These are phyloP conservation scores for Epichloe hybrida DNA, from an alignment of 2,329 filamentous ascomycete genomes.

Conservation along the genomic window DNA sequence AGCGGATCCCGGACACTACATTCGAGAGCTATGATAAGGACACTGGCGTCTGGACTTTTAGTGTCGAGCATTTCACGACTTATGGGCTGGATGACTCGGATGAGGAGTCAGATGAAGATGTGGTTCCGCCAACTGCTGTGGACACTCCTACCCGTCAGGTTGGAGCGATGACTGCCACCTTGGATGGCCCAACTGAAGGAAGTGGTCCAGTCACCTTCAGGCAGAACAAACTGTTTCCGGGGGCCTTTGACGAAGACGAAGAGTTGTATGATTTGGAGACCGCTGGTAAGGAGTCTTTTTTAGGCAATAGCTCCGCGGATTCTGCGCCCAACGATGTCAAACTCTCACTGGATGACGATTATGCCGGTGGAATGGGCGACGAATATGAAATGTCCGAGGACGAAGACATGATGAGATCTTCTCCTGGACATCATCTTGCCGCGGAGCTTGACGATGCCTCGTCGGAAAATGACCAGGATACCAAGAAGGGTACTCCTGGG, in stretches of 20 bases:
- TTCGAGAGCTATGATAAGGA: constrained; percentile 70
- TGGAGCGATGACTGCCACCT: constrained; percentile 14
- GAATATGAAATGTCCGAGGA: constrained; percentile 64
- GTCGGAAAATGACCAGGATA: constrained; percentile 37
- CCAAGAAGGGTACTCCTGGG: constrained; percentile 37
- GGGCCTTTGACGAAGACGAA: constrained; percentile 55
- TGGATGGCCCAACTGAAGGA: constrained; percentile 21
- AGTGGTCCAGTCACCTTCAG: constrained; percentile 47
- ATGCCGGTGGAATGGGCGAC: constrained; percentile 43
- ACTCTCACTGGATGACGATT: constrained; percentile 48
- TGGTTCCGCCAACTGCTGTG: constrained; percentile 6
- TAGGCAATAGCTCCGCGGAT: constrained; percentile 83
- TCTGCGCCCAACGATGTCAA: constrained; percentile 50
- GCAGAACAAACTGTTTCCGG: constrained; percentile 48
- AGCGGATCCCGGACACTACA: constrained; percentile 63
- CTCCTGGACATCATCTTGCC: constrained; percentile 58
- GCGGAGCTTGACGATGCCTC: constrained; percentile 54
- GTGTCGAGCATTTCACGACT: constrained; percentile 91
- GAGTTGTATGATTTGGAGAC: constrained; percentile 43
- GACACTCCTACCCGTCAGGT: neutral
- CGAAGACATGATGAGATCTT: constrained; percentile 67
- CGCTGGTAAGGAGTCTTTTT: constrained; percentile 60
- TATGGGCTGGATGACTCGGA: constrained; percentile 79
- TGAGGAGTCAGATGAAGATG: constrained; percentile 48
- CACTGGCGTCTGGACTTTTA: constrained; percentile 81